Evolutionary conservation across 306 rosid species (phyloP), one percentile per base, ranked within the genome.

Genomic region (Casuarina cunninghamiana): DNA sequence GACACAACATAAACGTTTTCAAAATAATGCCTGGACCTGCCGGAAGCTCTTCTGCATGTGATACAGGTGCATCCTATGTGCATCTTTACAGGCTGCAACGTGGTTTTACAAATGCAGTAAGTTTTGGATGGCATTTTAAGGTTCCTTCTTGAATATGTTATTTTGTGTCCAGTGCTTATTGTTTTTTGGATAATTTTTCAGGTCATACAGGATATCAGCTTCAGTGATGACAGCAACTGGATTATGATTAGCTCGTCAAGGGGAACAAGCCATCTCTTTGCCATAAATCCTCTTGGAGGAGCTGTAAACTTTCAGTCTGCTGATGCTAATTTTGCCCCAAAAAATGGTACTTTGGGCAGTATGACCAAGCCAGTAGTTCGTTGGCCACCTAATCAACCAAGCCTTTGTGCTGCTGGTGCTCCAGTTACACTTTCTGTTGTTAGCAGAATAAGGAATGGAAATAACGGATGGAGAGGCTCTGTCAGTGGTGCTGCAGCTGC

Each of bases 401-500:
- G 78, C 83, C 83, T 82, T 54, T 69, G 80, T 76, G 86, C 84
- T 55, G 53, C 84, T 57, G 93, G 93, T 5, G 83, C 89, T 68
- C 96, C 99, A 1, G 81, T 90, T 71, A 89, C 94, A 58, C 97
- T 96, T 81, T 88, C 96, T 68, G 93, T 86, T 5, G 93, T 90
- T 69, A 90, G 93, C 85, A 86, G 99, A 83, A 87, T 96, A 55
- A 89, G 91, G 84, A 93, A 84, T 46, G 98, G 99, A 77, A 61
- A 75, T 77, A 92, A 86, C 83, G 91, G 97, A 75, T 96, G 98
- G 99, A 88, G 86, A 84, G 97, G 96, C 37, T 84, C 94, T 1
- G 96, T 96, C 26, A 96, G 83, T 77, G 97, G 98, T 69, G 99
- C 99, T 75, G 97, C 99, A 16, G 99, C 99, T 7, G 93, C 94